Percentiles rank a stretch among this genome's conserved stretches.
Evolutionary conservation across 129 eudicot species (phyloP).

Genomic region (Flaveria ramosissima): DNA sequence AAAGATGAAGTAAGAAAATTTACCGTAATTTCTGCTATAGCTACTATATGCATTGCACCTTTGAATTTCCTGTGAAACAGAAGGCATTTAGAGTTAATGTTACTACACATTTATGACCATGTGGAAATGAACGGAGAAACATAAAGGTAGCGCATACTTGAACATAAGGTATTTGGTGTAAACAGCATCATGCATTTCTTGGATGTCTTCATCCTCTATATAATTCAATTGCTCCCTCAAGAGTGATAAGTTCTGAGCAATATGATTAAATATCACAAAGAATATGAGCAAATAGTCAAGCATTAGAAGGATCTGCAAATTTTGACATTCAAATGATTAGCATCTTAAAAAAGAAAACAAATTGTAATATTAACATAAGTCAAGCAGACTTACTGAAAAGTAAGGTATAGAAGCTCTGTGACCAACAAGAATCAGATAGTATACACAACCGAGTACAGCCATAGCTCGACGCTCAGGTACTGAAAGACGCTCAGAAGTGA

Average conservation of each 20-base stretch:
- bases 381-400: constrained; percentile 71
- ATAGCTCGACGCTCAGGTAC: constrained; percentile 70
- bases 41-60: constrained; percentile 90
- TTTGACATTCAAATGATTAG: constrained; percentile 26
- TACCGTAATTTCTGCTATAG: constrained; percentile 83
- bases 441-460: constrained; percentile 65
- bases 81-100: background rate
- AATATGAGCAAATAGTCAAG: constrained; percentile 70
- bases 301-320: constrained; percentile 70
- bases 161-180: constrained; percentile 83
- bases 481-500: constrained; percentile 85
- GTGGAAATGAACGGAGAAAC: background rate
- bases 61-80: constrained; percentile 72
- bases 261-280: constrained; percentile 76
- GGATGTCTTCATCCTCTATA: constrained; percentile 76
- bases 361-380: background rate
- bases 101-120: background rate
- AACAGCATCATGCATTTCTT: constrained; percentile 78
- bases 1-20: constrained; percentile 4
- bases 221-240: constrained; percentile 71
- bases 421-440: constrained; percentile 87
- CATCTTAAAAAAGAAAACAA: background rate
- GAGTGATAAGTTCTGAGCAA: constrained; percentile 69
- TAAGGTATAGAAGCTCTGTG: constrained; percentile 90
- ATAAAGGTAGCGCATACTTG: constrained; percentile 53